Percentiles rank a stretch among this genome's conserved stretches.
Evolutionary conservation across 2,329 filamentous ascomycete genomes (phyloP).

Genomic region (Xylogone sp.): DNA sequence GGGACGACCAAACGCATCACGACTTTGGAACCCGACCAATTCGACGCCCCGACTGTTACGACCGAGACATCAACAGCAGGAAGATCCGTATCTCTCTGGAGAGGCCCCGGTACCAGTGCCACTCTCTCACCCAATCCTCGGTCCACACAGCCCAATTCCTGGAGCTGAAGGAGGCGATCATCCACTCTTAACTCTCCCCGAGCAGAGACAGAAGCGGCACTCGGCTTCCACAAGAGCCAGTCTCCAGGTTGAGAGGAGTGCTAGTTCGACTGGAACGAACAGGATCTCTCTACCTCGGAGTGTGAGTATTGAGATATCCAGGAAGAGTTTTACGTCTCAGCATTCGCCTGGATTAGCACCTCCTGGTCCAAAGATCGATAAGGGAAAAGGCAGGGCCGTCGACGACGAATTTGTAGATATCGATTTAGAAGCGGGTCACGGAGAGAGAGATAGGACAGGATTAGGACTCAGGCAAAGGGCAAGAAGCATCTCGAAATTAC

Average conservation of each 20-base stretch:
- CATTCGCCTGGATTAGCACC: conserved; percentile 2
- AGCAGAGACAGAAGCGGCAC: conserved; percentile 50
- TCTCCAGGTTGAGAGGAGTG: conserved; percentile 43
- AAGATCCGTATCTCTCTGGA: conserved; percentile 12
- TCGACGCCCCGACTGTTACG: conserved; percentile 44
- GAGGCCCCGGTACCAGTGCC: conserved; percentile 23
- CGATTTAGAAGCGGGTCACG: conserved; percentile 1
- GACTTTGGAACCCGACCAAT: conserved; percentile 60
- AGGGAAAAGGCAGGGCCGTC: conserved; percentile 24
- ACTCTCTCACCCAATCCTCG: conserved; percentile 25
- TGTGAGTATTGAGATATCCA: conserved; percentile 26
- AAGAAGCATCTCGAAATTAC: conserved; percentile 10
- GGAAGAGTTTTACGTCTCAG: conserved; percentile 23
- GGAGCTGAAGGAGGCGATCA: conserved; percentile 29
- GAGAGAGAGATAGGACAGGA: conserved; percentile 3
- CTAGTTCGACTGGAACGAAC: conserved; percentile 21
- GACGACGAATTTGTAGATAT: conserved; percentile 13
- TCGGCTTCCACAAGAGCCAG: conserved; percentile 38
- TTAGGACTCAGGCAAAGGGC: conserved; percentile 14
- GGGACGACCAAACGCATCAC: conserved; percentile 25
- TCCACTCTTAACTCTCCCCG: conserved; percentile 53
- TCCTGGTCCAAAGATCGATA: conserved; percentile 13
- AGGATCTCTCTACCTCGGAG: conserved; percentile 26
- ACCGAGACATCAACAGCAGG: conserved; percentile 17
- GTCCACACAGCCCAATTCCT: conserved; percentile 2